Conservation (phyloP, 2,329 filamentous ascomycete species). For the Botryotinia calthae region DNA sequence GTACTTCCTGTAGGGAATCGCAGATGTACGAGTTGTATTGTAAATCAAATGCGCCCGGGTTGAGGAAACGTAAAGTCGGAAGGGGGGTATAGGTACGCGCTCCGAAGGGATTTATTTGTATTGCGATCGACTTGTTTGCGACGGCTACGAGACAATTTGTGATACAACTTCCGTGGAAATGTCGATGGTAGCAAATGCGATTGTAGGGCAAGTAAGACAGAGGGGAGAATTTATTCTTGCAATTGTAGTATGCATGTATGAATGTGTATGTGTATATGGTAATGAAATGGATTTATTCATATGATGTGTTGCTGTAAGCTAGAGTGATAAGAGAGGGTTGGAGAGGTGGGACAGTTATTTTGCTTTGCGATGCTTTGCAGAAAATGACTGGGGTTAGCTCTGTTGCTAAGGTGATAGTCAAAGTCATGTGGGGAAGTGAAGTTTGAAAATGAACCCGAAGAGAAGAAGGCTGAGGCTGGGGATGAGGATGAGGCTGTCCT, state of each 20-base stretch:
- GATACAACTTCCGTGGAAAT: not conserved
- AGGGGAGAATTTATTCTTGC: not conserved
- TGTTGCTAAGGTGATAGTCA: constrained; percentile 13
- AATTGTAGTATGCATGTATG: not conserved
- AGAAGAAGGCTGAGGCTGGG: not conserved
- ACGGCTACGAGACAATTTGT: not conserved
- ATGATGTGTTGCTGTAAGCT: not conserved
- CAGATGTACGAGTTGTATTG: not conserved
- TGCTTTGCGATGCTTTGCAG: constrained; percentile 4
- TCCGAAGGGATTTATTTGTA: not conserved
- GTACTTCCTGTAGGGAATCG: too few relatives aligned
- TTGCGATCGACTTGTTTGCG: not conserved
- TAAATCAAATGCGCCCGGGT: not conserved
- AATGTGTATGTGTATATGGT: not conserved
- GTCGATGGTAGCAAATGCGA: constrained; percentile 3
- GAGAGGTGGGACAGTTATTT: not conserved
- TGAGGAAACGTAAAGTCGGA: not conserved
- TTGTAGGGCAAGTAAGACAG: not conserved
- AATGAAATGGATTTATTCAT: not conserved
- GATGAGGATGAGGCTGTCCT: not conserved
- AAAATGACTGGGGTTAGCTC: constrained; percentile 1
- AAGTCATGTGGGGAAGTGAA: constrained; percentile 5
- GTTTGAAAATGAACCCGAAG: not conserved
- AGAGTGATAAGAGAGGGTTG: constrained; percentile 1
- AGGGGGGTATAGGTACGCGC: not conserved